Percentiles rank a stretch among this genome's conserved stretches.
These are phyloP conservation scores for Penstemon eatonii DNA, from an alignment of 257 asterid species.

Conservation along the genomic window DNA sequence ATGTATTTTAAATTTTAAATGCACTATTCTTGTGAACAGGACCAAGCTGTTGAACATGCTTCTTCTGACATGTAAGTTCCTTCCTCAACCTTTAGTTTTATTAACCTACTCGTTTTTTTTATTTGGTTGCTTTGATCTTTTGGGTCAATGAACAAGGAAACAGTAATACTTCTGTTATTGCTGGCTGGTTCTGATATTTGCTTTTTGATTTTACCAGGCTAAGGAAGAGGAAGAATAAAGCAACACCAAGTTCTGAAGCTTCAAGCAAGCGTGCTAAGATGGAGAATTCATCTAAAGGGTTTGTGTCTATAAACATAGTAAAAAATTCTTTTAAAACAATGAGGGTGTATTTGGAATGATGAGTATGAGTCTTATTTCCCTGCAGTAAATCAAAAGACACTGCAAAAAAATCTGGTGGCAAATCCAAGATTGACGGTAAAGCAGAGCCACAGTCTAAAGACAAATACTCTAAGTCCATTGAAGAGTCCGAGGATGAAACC, in stretches of 20 bases:
- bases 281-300: slow-evolving; percentile 46
- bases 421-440: slow-evolving; percentile 46
- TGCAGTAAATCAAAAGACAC: slow-evolving; percentile 52
- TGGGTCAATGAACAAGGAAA: not conserved
- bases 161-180: slow-evolving; percentile 2
- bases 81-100: not conserved
- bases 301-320: not conserved
- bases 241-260: slow-evolving; percentile 38
- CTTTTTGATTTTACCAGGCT: slow-evolving; percentile 45
- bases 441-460: slow-evolving; percentile 14
- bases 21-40: slow-evolving; percentile 42
- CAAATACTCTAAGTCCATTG: slow-evolving; percentile 40
- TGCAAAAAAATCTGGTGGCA: slow-evolving; percentile 47
- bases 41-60: slow-evolving; percentile 51
- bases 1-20: not conserved
- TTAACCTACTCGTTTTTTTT: not conserved
- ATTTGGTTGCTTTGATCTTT: not conserved
- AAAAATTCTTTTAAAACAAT: not conserved
- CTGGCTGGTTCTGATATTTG: slow-evolving; percentile 24
- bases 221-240: slow-evolving; percentile 49
- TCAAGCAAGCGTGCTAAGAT: not conserved
- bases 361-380: slow-evolving; percentile 32
- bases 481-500: slow-evolving; percentile 42
- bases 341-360: slow-evolving; percentile 24
- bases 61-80: slow-evolving; percentile 66